Evolutionary conservation across 1,139 yeast genomes (phyloP).

Genomic region (Ashbya aceris): DNA sequence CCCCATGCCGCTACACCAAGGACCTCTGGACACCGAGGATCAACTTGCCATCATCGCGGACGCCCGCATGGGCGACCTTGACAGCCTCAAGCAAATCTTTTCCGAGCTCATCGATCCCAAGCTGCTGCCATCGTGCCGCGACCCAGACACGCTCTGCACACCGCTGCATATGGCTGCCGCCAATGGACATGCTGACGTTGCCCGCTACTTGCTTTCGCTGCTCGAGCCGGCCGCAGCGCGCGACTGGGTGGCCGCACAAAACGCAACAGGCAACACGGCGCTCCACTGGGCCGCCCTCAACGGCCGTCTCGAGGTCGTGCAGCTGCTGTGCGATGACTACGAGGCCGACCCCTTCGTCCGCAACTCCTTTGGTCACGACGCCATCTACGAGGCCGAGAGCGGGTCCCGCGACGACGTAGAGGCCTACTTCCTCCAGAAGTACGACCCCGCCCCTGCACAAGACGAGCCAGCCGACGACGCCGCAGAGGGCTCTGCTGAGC

Average conservation of each 20-base stretch:
- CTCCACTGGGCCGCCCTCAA: slow-evolving; percentile 92
- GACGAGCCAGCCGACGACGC: slow-evolving; percentile 29
- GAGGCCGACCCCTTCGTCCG: slow-evolving; percentile 73
- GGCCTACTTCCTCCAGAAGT: slow-evolving; percentile 63
- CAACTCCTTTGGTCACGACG: slow-evolving; percentile 71
- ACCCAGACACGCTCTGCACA: slow-evolving; percentile 55
- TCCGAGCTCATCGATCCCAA: slow-evolving; percentile 46
- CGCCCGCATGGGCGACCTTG: slow-evolving; percentile 82
- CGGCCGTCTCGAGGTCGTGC: slow-evolving; percentile 69
- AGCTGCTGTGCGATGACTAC: slow-evolving; percentile 60
- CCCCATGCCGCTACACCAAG: slow-evolving; percentile 29
- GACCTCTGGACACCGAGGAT: slow-evolving; percentile 50
- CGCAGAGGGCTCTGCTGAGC: slow-evolving; percentile 12
- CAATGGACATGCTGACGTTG: slow-evolving; percentile 74
- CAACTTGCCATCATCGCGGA: slow-evolving; percentile 73
- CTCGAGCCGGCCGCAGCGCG: slow-evolving; percentile 38
- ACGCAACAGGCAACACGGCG: slow-evolving; percentile 84
- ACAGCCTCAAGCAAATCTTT: slow-evolving; percentile 59
- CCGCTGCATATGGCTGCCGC: slow-evolving; percentile 94
- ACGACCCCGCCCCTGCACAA: slow-evolving; percentile 57
- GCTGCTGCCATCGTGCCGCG: slow-evolving; percentile 37
- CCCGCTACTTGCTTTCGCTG: slow-evolving; percentile 48
- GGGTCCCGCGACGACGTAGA: slow-evolving; percentile 58
- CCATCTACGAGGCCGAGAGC: slow-evolving; percentile 81
- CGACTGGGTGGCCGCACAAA: slow-evolving; percentile 44